These are phyloP conservation scores for Annulohypoxylon truncatum DNA, from an alignment of 2,329 filamentous ascomycete genomes.

Conservation along the genomic window DNA sequence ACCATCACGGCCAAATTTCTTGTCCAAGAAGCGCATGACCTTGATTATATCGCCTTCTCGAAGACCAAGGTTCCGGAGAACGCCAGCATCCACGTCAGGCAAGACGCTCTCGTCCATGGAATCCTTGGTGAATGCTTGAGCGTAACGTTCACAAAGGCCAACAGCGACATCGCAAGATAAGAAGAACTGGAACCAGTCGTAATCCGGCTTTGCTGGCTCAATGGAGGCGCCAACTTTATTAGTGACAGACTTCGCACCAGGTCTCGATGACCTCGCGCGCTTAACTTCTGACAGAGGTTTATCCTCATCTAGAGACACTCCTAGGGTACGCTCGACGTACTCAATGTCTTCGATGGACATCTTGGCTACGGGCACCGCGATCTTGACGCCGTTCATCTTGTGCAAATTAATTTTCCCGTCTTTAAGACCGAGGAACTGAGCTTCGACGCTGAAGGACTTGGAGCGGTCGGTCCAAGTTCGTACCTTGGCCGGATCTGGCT, in stretches of 20 bases:
- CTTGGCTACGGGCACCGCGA: constrained; percentile 92
- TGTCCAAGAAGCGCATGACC: constrained; percentile 89
- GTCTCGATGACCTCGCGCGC: constrained; percentile 58
- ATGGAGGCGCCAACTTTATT: constrained; percentile 70
- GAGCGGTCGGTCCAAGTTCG: constrained; percentile 95
- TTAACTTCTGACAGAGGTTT: constrained; percentile 91
- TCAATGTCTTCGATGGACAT: constrained; percentile 97
- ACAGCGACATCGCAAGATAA: constrained; percentile 90
- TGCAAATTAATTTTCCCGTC: constrained; percentile 98
- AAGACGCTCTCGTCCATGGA: constrained; percentile 96
- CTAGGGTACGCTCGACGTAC: constrained; percentile 90
- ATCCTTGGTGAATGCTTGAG: constrained; percentile 87
- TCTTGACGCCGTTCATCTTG: constrained; percentile 98
- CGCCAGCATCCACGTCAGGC: constrained; percentile 85
- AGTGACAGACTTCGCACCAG: constrained; percentile 41
- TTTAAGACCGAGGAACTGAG: constrained; percentile 92
- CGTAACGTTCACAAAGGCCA: constrained; percentile 93
- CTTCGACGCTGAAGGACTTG: constrained; percentile 96
- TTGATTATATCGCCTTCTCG: constrained; percentile 97
- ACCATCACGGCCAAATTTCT: constrained; percentile 77
- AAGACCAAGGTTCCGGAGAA: constrained; percentile 88
- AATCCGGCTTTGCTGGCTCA: constrained; percentile 74
- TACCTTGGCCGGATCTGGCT: constrained; percentile 84
- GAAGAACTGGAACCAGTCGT: constrained; percentile 99
- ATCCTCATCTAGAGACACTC: constrained; percentile 90